Conservation (phyloP, 2,329 filamentous ascomycete species). For the Cadophora malorum region DNA sequence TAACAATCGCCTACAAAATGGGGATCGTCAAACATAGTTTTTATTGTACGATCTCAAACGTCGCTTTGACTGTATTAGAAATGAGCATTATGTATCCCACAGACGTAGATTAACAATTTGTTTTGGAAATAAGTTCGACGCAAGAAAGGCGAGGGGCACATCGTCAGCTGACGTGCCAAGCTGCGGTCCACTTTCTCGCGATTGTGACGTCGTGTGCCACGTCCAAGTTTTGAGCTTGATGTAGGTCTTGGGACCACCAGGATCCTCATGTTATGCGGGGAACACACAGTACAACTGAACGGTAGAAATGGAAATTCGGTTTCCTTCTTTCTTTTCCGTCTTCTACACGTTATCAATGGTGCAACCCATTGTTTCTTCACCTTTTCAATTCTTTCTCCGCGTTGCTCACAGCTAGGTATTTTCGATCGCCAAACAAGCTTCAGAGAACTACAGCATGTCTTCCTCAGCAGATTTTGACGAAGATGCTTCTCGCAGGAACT, state of each 20-base stretch:
- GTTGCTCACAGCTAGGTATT: constrained; percentile 4
- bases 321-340: not conserved
- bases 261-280: constrained; percentile 5
- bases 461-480: constrained; percentile 33
- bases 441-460: constrained; percentile 20
- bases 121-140: too few species aligned
- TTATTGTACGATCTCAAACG: too few species aligned
- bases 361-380: not conserved
- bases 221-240: not conserved
- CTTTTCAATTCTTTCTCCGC: not conserved
- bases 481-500: constrained; percentile 37
- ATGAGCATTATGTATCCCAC: too few species aligned
- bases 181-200: not conserved
- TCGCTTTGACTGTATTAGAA: too few species aligned
- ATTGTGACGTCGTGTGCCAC: constrained; percentile 12
- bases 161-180: constrained; percentile 14
- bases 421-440: not conserved
- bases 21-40: too few species aligned
- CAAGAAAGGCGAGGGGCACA: not conserved
- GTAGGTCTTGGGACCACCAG: constrained; percentile 12
- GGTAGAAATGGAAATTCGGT: not conserved
- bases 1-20: too few species aligned
- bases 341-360: not conserved
- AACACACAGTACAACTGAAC: not conserved
- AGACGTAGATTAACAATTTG: too few species aligned